These are phyloP conservation scores for Vinca major DNA, from an alignment of 305 asterid species.

Conservation along the genomic window DNA sequence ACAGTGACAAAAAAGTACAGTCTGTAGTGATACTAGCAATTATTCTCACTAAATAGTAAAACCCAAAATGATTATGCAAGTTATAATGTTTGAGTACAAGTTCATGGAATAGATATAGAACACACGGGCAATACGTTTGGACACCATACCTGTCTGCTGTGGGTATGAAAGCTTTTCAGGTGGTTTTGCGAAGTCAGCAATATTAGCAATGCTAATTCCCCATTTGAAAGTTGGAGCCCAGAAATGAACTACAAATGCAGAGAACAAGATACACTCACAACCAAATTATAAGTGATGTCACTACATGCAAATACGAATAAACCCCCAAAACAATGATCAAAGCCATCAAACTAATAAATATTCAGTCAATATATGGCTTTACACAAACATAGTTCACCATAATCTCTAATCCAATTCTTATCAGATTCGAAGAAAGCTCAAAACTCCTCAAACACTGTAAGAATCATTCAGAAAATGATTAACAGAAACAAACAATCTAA, in stretches of 20 bases:
- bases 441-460: background rate
- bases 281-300: background rate
- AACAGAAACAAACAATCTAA: background rate
- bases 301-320: background rate
- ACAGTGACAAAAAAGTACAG: background rate
- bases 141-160: slow-evolving; percentile 34
- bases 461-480: background rate
- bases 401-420: background rate
- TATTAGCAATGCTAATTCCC: slow-evolving; percentile 55
- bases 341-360: background rate
- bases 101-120: background rate
- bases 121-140: background rate
- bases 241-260: slow-evolving; percentile 29
- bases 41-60: background rate
- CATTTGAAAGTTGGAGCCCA: slow-evolving; percentile 86
- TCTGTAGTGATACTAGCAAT: background rate
- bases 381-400: background rate
- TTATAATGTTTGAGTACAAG: background rate
- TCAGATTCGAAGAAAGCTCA: background rate
- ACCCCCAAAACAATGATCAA: background rate
- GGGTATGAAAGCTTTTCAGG: slow-evolving; percentile 57
- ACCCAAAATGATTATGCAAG: background rate
- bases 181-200: slow-evolving; percentile 56
- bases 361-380: background rate
- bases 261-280: slow-evolving; percentile 6